phyloP scores from a whole-genome alignment of 257 asterid genomes.

The Solanum rostratum region DNA sequence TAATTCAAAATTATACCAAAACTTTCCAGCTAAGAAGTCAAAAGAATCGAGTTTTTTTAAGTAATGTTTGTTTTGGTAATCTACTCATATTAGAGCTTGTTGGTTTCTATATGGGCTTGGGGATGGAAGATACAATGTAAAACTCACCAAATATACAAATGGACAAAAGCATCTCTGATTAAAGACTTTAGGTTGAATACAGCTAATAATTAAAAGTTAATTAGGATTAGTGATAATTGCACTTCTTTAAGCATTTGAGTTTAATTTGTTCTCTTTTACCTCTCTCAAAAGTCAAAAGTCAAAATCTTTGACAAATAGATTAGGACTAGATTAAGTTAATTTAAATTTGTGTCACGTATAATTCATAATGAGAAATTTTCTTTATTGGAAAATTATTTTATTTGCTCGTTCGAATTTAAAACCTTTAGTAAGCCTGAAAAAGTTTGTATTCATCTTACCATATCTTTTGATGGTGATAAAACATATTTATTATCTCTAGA shows the following conservation, averaged over 20 bases:
- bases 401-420: accelerated
- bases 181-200: neutral
- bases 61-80: neutral
- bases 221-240: neutral
- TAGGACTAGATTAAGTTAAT: neutral
- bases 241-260: neutral
- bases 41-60: neutral
- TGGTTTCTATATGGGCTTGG: neutral
- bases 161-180: neutral
- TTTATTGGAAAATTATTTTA: neutral
- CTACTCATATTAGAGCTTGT: neutral
- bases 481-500: too few species aligned
- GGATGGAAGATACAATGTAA: neutral
- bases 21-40: neutral
- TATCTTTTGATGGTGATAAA: neutral
- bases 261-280: neutral
- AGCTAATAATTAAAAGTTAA: neutral
- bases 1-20: neutral
- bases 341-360: neutral
- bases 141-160: neutral
- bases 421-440: neutral
- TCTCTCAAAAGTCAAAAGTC: neutral
- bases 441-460: neutral
- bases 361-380: neutral
- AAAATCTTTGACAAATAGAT: neutral